phyloP scores from a whole-genome alignment of 2,329 filamentous ascomycete species.

The Allantophomopsis lycopodina region DNA sequence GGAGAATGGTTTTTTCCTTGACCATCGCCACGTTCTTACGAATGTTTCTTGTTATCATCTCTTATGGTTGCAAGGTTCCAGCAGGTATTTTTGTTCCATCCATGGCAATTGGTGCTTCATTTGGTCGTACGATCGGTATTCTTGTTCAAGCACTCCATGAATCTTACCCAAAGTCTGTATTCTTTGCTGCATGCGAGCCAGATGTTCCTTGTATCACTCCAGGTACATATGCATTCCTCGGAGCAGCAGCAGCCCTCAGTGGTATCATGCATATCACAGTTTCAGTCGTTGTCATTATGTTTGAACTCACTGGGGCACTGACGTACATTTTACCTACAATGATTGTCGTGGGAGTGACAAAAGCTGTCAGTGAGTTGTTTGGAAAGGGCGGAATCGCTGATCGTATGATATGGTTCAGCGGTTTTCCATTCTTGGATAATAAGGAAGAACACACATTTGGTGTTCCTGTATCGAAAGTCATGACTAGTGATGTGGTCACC shows the following conservation, averaged over 20 bases:
- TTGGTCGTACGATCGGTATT: conserved; percentile 88
- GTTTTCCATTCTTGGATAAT: conserved; percentile 91
- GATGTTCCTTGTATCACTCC: conserved; percentile 95
- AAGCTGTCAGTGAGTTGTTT: conserved; percentile 79
- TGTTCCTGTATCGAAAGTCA: conserved; percentile 80
- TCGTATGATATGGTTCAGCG: conserved; percentile 97
- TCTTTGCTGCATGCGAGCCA: conserved; percentile 80
- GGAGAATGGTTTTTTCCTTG: conserved; percentile 67
- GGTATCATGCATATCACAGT: conserved; percentile 98
- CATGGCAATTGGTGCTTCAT: conserved; percentile 92
- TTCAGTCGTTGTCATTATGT: conserved; percentile 98
- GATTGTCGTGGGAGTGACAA: conserved; percentile 96
- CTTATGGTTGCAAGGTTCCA: conserved; percentile 94
- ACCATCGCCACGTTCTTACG: conserved; percentile 69
- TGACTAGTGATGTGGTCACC: conserved; percentile 64
- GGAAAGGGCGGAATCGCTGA: conserved; percentile 96
- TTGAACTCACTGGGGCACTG: conserved; percentile 90
- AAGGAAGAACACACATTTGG: conserved; percentile 97
- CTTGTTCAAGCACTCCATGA: conserved; percentile 84
- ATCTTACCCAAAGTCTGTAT: conserved; percentile 64
- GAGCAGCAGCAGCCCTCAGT: conserved; percentile 78
- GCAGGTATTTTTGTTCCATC: conserved; percentile 97
- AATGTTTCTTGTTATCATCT: conserved; percentile 79
- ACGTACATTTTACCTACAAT: conserved; percentile 97
- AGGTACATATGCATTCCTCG: conserved; percentile 91